phyloP scores from a whole-genome alignment of 2,329 filamentous ascomycete species.

The Neopestalotiopsis sp. region DNA sequence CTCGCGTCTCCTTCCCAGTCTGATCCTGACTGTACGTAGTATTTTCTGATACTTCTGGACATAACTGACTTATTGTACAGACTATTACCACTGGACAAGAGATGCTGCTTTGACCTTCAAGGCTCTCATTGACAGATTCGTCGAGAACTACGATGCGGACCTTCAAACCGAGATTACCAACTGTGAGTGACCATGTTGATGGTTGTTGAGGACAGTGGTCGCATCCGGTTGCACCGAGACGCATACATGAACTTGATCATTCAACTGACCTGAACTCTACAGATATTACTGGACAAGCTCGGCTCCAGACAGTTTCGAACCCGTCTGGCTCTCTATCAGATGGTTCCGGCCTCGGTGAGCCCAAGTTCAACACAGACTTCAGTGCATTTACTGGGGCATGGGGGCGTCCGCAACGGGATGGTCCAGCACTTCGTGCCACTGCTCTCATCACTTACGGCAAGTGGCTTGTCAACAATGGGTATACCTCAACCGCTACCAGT shows the following conservation, averaged over 20 bases:
- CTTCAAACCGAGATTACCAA: conserved; percentile 69
- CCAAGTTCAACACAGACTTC: conserved; percentile 73
- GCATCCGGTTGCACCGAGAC: neutral
- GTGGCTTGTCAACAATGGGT: conserved; percentile 72
- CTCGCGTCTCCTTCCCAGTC: conserved; percentile 61
- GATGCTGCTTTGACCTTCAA: conserved; percentile 77
- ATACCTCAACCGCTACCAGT: conserved; percentile 58
- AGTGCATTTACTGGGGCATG: conserved; percentile 70
- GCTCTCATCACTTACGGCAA: conserved; percentile 75
- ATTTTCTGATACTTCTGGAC: neutral
- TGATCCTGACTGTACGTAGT: conserved; percentile 60
- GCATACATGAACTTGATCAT: neutral
- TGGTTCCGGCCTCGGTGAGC: conserved; percentile 68
- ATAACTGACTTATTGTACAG: conserved; percentile 43
- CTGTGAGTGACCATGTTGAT: conserved; percentile 39
- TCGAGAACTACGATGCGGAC: conserved; percentile 59
- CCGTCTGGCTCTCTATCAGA: conserved; percentile 66
- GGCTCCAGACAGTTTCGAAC: conserved; percentile 70
- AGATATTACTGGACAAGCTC: conserved; percentile 68
- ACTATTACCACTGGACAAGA: conserved; percentile 81
- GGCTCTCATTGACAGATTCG: conserved; percentile 69
- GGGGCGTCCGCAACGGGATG: conserved; percentile 82
- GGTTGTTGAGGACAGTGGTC: neutral
- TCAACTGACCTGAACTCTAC: neutral
- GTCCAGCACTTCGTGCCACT: conserved; percentile 77